A percentile compares a stretch with the other conserved stretches of the same genome.
phyloP scores from a whole-genome alignment of 2,329 filamentous ascomycete species.

The Hymenoscyphus salicellus region DNA sequence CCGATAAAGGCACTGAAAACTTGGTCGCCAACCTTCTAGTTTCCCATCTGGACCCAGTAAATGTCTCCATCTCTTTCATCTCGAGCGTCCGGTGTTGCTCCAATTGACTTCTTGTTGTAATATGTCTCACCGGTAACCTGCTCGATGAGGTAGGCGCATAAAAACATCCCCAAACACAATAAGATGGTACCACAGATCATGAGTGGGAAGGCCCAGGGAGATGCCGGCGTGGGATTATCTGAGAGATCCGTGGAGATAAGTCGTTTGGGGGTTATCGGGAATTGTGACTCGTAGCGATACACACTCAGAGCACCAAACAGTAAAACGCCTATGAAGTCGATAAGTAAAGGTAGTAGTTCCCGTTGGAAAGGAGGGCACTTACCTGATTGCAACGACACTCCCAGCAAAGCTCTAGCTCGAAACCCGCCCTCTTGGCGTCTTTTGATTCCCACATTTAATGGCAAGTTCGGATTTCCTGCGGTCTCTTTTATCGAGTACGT shows the following conservation, averaged over 20 bases:
- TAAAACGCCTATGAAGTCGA: neutral
- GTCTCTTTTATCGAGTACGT: neutral
- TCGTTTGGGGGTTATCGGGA: neutral
- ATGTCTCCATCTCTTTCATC: neutral
- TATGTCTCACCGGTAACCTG: no score
- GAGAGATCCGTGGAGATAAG: neutral
- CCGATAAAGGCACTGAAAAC: neutral
- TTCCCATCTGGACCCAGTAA: neutral
- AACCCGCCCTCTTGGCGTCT: neutral
- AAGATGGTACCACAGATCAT: no score
- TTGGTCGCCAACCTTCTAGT: neutral
- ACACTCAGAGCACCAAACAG: neutral
- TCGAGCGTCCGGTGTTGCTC: no score
- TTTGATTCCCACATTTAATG: conserved; percentile 1
- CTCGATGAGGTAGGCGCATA: no score
- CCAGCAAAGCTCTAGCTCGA: neutral
- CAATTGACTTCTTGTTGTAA: no score
- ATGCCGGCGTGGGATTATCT: neutral
- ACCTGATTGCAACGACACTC: neutral
- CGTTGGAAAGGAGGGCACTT: neutral
- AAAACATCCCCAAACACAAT: no score
- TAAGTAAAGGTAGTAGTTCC: neutral
- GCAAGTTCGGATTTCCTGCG: neutral
- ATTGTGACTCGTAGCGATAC: neutral
- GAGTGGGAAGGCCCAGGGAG: no score